A percentile compares a stretch with the other conserved stretches of the same genome.
Evolutionary conservation across 1,284 basidiomycete genomes (phyloP).

Genomic region (Ganoderma meredithae): DNA sequence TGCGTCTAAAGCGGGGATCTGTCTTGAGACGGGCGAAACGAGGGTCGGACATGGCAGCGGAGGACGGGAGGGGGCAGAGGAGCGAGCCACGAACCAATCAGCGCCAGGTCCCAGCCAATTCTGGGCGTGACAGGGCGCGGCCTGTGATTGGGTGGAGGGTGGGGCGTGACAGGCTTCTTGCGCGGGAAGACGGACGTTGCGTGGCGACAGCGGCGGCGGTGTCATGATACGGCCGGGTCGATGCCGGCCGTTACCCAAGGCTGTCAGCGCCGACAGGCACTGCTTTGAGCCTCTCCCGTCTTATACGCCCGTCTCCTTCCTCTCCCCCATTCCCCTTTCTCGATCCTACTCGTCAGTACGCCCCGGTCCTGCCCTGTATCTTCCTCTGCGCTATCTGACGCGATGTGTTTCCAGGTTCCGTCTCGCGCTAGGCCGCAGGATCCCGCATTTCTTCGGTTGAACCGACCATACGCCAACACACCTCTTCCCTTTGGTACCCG

Average conservation of each 20-base stretch:
- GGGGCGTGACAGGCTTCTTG: conserved; percentile 20
- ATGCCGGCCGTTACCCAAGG: conserved; percentile 3
- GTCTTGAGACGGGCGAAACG: conserved; percentile 89
- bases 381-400: not conserved
- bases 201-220: conserved; percentile 25
- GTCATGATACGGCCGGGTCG: conserved; percentile 28
- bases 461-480: conserved; percentile 35
- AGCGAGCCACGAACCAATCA: conserved; percentile 37
- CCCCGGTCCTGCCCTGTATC: conserved; percentile 17
- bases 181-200: conserved; percentile 23
- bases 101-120: conserved; percentile 9
- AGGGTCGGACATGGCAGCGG: conserved; percentile 72
- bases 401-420: conserved; percentile 36
- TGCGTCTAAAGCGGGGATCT: conserved; percentile 92
- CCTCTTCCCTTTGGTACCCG: conserved; percentile 32
- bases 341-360: conserved; percentile 43
- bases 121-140: conserved; percentile 1
- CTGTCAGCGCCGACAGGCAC: conserved; percentile 20
- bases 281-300: conserved; percentile 28
- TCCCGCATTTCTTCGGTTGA: conserved; percentile 45
- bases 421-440: conserved; percentile 46
- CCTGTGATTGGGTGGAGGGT: conserved; percentile 28
- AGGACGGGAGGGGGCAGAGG: conserved; percentile 12
- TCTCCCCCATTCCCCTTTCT: conserved; percentile 43
- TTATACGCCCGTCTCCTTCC: conserved; percentile 35